These are phyloP conservation scores for Hemileccinum rubropunctum DNA, from an alignment of 768 basidiomycete genomes.

Conservation along the genomic window DNA sequence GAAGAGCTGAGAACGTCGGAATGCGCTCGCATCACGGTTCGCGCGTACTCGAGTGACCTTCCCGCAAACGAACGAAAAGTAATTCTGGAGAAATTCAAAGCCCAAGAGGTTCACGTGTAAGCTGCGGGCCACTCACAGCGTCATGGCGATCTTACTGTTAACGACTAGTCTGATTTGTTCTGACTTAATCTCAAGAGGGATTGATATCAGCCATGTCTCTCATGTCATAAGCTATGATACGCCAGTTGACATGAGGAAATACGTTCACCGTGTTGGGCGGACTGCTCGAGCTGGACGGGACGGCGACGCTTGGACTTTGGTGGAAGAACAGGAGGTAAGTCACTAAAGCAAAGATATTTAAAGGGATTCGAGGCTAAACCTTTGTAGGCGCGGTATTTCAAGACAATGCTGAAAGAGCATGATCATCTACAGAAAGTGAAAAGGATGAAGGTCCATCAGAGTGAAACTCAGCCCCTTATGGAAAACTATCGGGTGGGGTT, in stretches of 20 bases:
- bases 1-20: constrained; percentile 44
- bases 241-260: constrained; percentile 97
- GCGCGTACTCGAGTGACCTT: constrained; percentile 88
- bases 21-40: constrained; percentile 41
- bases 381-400: constrained; percentile 80
- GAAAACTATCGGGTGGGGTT: constrained; percentile 65
- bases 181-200: constrained; percentile 92
- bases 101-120: constrained; percentile 80
- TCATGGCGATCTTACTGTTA: constrained; percentile 3
- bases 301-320: constrained; percentile 92
- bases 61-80: constrained; percentile 65
- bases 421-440: constrained; percentile 70
- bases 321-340: constrained; percentile 88
- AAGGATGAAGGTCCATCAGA: constrained; percentile 60
- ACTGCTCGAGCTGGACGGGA: constrained; percentile 89
- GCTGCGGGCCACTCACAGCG: constrained; percentile 22
- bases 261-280: constrained; percentile 94
- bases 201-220: constrained; percentile 88
- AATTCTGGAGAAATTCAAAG: constrained; percentile 79
- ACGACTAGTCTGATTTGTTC: constrained; percentile 85
- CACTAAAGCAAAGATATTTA: neutral
- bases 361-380: neutral
- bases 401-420: constrained; percentile 70
- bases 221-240: constrained; percentile 96
- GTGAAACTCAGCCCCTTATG: constrained; percentile 53